Evolutionary conservation across 176 grass and related monocot genomes (phyloP).

Genomic region (Musa acuminata): DNA sequence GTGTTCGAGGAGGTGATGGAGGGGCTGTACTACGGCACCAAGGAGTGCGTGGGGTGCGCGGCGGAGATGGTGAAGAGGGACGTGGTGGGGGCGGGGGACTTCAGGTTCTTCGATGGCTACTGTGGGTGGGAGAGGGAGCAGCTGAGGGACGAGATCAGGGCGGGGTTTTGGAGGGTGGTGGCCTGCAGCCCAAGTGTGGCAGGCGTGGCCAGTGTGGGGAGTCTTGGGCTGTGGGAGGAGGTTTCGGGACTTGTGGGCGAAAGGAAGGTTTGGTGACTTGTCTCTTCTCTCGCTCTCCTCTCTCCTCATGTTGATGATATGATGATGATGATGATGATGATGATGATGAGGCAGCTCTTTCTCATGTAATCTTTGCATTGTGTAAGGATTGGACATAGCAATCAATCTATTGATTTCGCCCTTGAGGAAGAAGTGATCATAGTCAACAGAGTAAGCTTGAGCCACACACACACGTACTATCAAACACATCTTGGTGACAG

Average conservation of each 20-base stretch:
- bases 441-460: too few species aligned
- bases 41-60: constrained; percentile 72
- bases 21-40: constrained; percentile 61
- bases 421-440: too few species aligned
- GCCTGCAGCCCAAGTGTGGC: constrained; percentile 76
- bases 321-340: too few species aligned
- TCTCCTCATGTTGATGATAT: too few species aligned
- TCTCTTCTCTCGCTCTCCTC: neutral
- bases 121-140: constrained; percentile 75
- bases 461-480: too few species aligned
- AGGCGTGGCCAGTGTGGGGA: constrained; percentile 26
- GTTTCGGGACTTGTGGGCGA: constrained; percentile 52
- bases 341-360: too few species aligned
- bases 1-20: constrained; percentile 85
- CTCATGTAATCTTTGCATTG: too few species aligned
- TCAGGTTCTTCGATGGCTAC: constrained; percentile 85
- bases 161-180: constrained; percentile 66
- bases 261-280: constrained; percentile 54
- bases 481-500: too few species aligned
- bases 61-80: constrained; percentile 79
- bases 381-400: too few species aligned
- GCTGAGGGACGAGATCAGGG: constrained; percentile 52
- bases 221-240: constrained; percentile 67
- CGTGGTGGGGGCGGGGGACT: constrained; percentile 45
- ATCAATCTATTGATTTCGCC: too few species aligned